Evolutionary conservation across 192 early-diverging fungal species (phyloP), one percentile per base, ranked within the genome.

Genomic region (Backusella macrospora): DNA sequence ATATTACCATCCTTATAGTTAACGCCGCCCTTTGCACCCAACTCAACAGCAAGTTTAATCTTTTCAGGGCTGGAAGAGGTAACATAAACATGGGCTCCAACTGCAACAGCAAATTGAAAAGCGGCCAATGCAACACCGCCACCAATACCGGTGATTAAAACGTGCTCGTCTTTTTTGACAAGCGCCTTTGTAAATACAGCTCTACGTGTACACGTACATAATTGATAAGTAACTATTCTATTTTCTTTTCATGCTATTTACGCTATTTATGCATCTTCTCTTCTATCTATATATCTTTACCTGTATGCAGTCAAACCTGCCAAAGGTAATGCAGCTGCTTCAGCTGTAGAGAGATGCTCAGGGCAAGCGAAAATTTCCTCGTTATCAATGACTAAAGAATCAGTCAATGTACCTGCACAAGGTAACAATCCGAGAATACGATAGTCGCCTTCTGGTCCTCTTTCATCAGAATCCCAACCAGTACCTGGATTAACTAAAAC

Each of bases 61-160:
- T 93, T 93, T n/a, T 78, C 81, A 1, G 83, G 80, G 34, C 80
- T 81, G 16, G 87, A 88, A 39, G 88, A 90, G 5, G 91, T 92
- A 38, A 93, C 92, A 79, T 82, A 91, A 1, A 92, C 92, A 42
- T 90, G 82, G 13, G 91, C 91, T 9, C 92, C 92, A 10, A 76
- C 80, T 16, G 89, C 86, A 10, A 92, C 80, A 26, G 84, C 83
- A 75, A 93, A 91, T 63, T 89, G 84, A 40, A 93, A 65, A 12
- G 89, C 90, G 73, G 86, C 84, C 16, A 92, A 68, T 0, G 91
- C 92, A 47, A 91, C 90, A 42, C 92, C 92, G 62, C 92, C 92
- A 34, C 92, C 92, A 76, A 93, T 93, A 47, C 92, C 92, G 38
- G 91, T 86, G 34, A 93, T 84, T 1, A 93, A 73, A 12, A 93